Conservation (phyloP, 176 grass and related monocot genomes). For the Oryza coarctata region DNA sequence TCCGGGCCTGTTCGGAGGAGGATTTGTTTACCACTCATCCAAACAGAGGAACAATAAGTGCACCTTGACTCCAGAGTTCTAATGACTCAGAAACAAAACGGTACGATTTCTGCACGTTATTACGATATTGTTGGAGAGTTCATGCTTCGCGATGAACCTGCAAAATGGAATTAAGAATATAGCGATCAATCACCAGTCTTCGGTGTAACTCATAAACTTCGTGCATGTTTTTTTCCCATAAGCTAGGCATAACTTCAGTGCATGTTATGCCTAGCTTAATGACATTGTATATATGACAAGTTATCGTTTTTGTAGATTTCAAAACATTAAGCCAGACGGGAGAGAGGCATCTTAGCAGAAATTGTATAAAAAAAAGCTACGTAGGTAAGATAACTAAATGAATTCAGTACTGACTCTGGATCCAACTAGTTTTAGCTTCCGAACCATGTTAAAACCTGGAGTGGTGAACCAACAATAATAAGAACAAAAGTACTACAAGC, state of each 20-base stretch:
- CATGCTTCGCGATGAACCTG: constrained; percentile 18
- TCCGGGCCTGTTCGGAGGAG: neutral
- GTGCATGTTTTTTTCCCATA: no score
- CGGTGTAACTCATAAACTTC: neutral
- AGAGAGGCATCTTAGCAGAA: no score
- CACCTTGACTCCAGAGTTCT: neutral
- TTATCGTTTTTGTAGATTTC: neutral
- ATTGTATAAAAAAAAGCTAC: neutral
- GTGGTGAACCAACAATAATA: neutral
- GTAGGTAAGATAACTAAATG: neutral
- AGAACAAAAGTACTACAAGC: no score
- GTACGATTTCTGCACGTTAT: neutral
- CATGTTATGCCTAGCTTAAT: no score
- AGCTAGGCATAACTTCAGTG: no score
- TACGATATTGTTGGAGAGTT: constrained; percentile 6
- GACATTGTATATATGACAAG: neutral
- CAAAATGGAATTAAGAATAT: constrained; percentile 23
- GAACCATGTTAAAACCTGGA: no score
- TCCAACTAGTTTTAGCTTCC: no score
- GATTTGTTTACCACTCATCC: neutral
- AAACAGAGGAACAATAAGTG: neutral
- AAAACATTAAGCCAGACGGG: neutral
- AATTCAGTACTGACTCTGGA: neutral
- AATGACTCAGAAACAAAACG: neutral
- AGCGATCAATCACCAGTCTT: neutral